phyloP scores from a whole-genome alignment of 169 alveolate genomes.

The Eimeria falciformis region DNA sequence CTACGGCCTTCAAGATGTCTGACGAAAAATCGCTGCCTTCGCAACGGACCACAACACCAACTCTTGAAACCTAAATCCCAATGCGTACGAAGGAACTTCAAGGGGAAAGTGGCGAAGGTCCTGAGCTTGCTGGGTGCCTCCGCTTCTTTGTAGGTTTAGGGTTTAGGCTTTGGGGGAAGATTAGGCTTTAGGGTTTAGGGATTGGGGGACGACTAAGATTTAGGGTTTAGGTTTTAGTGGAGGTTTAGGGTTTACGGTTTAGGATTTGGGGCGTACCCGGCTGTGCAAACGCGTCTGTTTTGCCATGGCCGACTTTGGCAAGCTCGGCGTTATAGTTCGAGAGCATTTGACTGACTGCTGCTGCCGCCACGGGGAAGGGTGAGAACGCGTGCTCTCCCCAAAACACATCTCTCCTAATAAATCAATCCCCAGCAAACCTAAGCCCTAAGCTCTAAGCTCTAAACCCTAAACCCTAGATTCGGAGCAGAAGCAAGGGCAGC shows the following conservation, averaged over 20 bases:
- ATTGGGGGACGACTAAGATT: not conserved
- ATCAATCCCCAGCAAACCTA: conserved; percentile 34
- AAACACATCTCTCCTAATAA: conserved; percentile 75
- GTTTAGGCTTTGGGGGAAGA: not conserved
- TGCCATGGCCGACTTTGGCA: not conserved
- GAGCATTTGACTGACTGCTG: conserved; percentile 80
- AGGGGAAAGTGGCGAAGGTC: too few species aligned
- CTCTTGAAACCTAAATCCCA: conserved; percentile 41
- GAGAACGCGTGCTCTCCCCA: conserved; percentile 81
- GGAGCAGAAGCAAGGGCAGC: not conserved
- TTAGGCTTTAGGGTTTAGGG: conserved; percentile 25
- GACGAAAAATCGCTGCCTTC: not conserved
- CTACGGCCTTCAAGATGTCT: conserved; percentile 77
- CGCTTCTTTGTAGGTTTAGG: too few species aligned
- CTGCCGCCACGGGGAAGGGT: conserved; percentile 82
- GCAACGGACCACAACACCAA: not conserved
- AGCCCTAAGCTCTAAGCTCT: conserved; percentile 42
- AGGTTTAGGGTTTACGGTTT: conserved; percentile 56
- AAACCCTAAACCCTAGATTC: not conserved
- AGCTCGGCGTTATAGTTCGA: conserved; percentile 78
- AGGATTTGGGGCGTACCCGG: conserved; percentile 37
- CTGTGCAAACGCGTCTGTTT: conserved; percentile 19
- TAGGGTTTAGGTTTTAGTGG: not conserved
- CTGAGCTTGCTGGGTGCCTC: too few species aligned
- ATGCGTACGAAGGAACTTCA: too few species aligned